phyloP scores from a whole-genome alignment of 257 asterid species.

The Solanum arcanum region DNA sequence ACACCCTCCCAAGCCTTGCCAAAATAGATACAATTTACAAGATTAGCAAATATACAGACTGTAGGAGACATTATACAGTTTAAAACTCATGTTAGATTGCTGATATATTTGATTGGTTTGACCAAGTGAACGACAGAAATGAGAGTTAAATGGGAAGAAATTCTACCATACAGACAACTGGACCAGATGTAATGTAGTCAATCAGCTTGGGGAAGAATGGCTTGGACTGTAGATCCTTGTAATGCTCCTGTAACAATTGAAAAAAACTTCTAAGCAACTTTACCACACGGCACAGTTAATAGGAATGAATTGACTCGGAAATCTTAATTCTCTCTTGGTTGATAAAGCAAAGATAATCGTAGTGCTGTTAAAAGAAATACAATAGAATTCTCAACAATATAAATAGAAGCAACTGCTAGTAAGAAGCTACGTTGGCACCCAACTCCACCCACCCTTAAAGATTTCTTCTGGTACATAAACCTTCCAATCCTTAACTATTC shows the following conservation, averaged over 20 bases:
- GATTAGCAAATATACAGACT: background rate
- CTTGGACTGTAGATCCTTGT: conserved; percentile 71
- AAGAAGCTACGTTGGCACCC: background rate
- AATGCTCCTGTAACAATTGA: conserved; percentile 54
- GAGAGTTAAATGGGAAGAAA: background rate
- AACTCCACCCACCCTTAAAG: background rate
- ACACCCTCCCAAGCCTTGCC: conserved; percentile 88
- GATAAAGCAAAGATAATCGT: background rate
- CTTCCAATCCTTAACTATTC: background rate
- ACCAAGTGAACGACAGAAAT: background rate
- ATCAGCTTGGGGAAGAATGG: conserved; percentile 86
- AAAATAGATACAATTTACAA: background rate
- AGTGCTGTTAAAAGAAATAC: background rate
- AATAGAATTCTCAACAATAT: background rate
- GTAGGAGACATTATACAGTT: background rate
- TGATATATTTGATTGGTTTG: background rate
- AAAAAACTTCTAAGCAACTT: background rate
- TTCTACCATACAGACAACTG: conserved; percentile 88
- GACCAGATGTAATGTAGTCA: conserved; percentile 79
- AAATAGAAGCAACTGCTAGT: background rate
- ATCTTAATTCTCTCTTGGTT: background rate
- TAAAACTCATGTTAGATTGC: background rate
- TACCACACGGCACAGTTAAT: background rate
- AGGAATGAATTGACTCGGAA: background rate
- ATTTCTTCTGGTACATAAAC: background rate